These are phyloP conservation scores for Bruguiera gymnorhiza DNA, from an alignment of 345 rosid species.

Conservation along the genomic window DNA sequence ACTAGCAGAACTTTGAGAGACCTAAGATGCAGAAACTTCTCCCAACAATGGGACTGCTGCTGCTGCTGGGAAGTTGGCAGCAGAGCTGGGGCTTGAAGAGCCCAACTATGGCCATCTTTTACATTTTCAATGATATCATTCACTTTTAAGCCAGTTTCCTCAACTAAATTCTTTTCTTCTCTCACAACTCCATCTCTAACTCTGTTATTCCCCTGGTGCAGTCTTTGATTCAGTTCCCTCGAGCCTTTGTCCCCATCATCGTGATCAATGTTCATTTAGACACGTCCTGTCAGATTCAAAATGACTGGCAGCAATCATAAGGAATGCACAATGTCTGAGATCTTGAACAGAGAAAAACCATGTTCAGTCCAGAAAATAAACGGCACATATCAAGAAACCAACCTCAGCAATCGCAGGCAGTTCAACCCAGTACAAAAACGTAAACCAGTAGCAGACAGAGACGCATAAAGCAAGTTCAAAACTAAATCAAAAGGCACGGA, in stretches of 20 bases:
- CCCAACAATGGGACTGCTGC: constrained; percentile 27
- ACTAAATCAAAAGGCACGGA: constrained; percentile 5
- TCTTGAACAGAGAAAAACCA: constrained; percentile 14
- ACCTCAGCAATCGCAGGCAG: constrained; percentile 22
- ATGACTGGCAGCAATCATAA: constrained; percentile 16
- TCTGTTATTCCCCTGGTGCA: constrained; percentile 25
- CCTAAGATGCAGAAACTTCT: constrained; percentile 67
- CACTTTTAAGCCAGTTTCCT: constrained; percentile 28
- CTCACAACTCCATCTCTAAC: constrained; percentile 30
- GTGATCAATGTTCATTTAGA: constrained; percentile 51
- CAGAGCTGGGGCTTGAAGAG: constrained; percentile 28
- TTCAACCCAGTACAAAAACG: constrained; percentile 23
- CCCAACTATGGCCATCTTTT: constrained; percentile 35
- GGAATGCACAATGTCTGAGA: constrained; percentile 15
- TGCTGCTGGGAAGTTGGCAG: constrained; percentile 45
- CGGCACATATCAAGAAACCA: constrained; percentile 31
- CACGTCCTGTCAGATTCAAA: constrained; percentile 38
- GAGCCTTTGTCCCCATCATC: constrained; percentile 32
- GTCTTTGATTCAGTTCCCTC: constrained; percentile 29
- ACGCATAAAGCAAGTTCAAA: constrained; percentile 8
- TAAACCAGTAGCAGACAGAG: constrained; percentile 10
- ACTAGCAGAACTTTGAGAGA: constrained; percentile 78
- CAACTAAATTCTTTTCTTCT: constrained; percentile 23
- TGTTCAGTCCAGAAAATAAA: constrained; percentile 29
- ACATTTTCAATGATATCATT: constrained; percentile 33